Evolutionary conservation across 2,329 filamentous ascomycete genomes (phyloP), one percentile per base, ranked within the genome.

Genomic region (Macrophomina phaseolina): DNA sequence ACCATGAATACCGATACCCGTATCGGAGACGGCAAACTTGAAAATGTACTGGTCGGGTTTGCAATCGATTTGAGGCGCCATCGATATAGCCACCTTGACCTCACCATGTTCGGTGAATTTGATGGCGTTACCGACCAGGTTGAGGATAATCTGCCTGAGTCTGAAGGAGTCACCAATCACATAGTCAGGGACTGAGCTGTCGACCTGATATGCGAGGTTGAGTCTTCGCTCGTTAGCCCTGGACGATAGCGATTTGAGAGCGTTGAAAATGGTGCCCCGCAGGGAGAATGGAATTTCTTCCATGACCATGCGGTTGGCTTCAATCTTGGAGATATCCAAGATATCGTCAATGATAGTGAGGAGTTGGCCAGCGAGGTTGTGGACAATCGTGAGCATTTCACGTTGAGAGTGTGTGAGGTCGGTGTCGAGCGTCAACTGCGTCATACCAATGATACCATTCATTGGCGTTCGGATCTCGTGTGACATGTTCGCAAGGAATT

Each of bases 361-460:
- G 73, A 99, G 83, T 81, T 94, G 97, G 81, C 97, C 97, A 71
- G 94, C 95, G 71, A 98, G 84, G 75, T 96, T 97, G 81, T 97
- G 94, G 72, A 99, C 94, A 74, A 97, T 97, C 73, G 97, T 98
- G 79, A 98, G 83, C 94, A 98, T 98, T 81, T 99, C 95, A 72
- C 95, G 90, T 75, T 97, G 95, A 74, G 97, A 96, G 75, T 94
- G 92, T 53, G 94, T 97, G 67, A 99, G 84, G 76, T 98, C 83
- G 46, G 94, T 97, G 77, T 99, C 95, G 64, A 99, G 85, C 1
- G 95, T 97, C 66, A 99, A 85, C 78, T 97, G 94, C 2, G 94
- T 97, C 94, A 98, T 97, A 75, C 94, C 94, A 72, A 97, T 97
- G 76, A 97, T 97, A 73, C 94, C 94, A 82, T 97, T 97, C 89